A percentile compares a stretch with the other conserved stretches of the same genome.
These are phyloP conservation scores for Salix viminalis DNA, from an alignment of 345 rosid species.

Conservation along the genomic window DNA sequence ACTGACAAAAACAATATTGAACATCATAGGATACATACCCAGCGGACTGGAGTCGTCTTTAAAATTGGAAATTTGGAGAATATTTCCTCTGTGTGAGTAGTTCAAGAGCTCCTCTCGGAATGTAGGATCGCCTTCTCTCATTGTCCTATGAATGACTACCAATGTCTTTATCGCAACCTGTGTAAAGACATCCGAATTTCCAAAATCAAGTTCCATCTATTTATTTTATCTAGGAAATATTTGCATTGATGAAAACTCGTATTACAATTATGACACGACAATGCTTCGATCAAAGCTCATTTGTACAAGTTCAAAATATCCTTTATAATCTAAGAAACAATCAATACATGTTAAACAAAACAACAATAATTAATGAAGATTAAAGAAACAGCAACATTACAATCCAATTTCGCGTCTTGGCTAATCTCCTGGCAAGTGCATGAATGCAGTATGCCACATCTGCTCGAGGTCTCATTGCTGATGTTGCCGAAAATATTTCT, in stretches of 20 bases:
- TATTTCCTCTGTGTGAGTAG: slow-evolving; percentile 65
- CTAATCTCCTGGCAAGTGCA: slow-evolving; percentile 74
- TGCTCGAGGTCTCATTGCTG: slow-evolving; percentile 79
- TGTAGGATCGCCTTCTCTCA: slow-evolving; percentile 95
- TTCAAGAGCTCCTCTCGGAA: slow-evolving; percentile 82
- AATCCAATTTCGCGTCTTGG: slow-evolving; percentile 82
- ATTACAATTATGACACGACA: background rate
- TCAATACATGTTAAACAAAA: background rate
- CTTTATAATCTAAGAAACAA: background rate
- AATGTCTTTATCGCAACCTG: slow-evolving; percentile 91
- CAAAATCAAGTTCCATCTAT: background rate
- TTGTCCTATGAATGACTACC: slow-evolving; percentile 91
- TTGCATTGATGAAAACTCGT: background rate
- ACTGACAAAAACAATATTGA: background rate
- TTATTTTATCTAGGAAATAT: background rate
- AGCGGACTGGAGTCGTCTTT: slow-evolving; percentile 90
- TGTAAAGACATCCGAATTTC: background rate
- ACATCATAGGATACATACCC: slow-evolving; percentile 36
- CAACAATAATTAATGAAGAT: background rate
- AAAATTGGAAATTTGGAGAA: slow-evolving; percentile 87
- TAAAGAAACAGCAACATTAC: slow-evolving; percentile 34
- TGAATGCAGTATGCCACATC: slow-evolving; percentile 95
- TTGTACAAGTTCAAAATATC: background rate
- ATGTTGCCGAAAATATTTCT: slow-evolving; percentile 90
- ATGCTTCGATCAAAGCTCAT: background rate